Percentiles rank a stretch among this genome's conserved stretches.
Evolutionary conservation across 106 monocot species (phyloP).

Genomic region (Dendrobium officinale): DNA sequence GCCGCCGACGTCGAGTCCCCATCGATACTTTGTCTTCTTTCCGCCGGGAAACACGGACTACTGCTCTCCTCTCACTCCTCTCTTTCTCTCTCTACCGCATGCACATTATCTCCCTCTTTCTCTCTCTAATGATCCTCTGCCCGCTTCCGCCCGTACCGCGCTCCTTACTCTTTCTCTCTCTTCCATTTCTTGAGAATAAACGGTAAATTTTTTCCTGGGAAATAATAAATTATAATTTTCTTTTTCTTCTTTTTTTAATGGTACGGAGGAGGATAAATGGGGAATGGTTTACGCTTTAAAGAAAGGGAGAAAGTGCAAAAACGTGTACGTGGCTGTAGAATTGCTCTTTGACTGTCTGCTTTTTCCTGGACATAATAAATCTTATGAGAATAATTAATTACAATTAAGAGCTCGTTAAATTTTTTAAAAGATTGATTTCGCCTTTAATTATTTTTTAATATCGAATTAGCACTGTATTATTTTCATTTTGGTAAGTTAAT

Average conservation of each 20-base stretch:
- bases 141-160: not conserved
- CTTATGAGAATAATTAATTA: too few relatives aligned
- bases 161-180: not conserved
- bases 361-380: too few relatives aligned
- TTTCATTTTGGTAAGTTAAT: too few relatives aligned
- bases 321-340: too few relatives aligned
- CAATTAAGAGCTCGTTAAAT: too few relatives aligned
- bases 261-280: not conserved
- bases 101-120: not conserved
- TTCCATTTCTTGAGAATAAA: not conserved
- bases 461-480: too few relatives aligned
- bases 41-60: slow-evolving; percentile 7
- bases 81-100: not conserved
- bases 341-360: too few relatives aligned
- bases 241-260: not conserved
- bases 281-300: too few relatives aligned
- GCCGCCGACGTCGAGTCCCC: not conserved
- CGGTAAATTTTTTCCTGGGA: not conserved
- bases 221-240: not conserved
- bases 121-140: not conserved
- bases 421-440: too few relatives aligned
- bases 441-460: too few relatives aligned
- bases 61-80: not conserved
- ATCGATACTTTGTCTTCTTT: not conserved
- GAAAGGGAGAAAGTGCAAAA: too few relatives aligned